Evolutionary conservation across 352 stramenopile species (phyloP).

Genomic region (Phytophthora quininea): DNA sequence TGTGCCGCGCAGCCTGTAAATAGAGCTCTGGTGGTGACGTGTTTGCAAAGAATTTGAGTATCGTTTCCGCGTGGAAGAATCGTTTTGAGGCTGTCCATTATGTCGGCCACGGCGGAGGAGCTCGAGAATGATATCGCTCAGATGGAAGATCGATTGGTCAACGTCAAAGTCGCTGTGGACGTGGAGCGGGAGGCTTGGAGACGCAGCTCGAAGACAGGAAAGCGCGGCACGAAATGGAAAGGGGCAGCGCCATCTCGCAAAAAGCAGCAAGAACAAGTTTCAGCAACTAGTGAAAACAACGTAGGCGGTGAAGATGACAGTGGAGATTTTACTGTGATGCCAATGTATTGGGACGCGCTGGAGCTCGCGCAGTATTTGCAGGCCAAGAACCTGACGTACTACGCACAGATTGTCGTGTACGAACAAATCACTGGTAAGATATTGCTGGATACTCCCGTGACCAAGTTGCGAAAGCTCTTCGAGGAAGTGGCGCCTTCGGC

Average conservation of each 20-base stretch:
- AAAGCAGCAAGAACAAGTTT: slow-evolving; percentile 11
- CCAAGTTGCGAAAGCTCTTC: slow-evolving; percentile 55
- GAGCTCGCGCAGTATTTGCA: slow-evolving; percentile 70
- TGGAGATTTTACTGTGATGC: slow-evolving; percentile 36
- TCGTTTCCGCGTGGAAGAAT: not conserved
- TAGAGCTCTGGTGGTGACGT: slow-evolving; percentile 21
- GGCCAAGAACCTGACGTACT: slow-evolving; percentile 47
- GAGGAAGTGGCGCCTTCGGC: slow-evolving; percentile 24
- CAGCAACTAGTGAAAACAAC: slow-evolving; percentile 15
- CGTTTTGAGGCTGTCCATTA: slow-evolving; percentile 5
- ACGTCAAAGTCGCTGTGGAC: slow-evolving; percentile 58
- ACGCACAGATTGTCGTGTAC: slow-evolving; percentile 55
- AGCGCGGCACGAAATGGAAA: slow-evolving; percentile 69
- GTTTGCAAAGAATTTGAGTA: not conserved
- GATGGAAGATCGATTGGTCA: slow-evolving; percentile 66
- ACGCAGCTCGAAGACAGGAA: slow-evolving; percentile 51
- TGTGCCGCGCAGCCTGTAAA: slow-evolving; percentile 27
- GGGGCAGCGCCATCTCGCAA: slow-evolving; percentile 31
- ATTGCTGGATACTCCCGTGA: slow-evolving; percentile 51
- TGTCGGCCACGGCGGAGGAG: slow-evolving; percentile 46
- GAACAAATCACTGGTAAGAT: slow-evolving; percentile 71
- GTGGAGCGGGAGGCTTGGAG: slow-evolving; percentile 62
- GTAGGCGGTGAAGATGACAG: slow-evolving; percentile 9
- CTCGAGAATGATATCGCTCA: slow-evolving; percentile 64
- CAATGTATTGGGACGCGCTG: slow-evolving; percentile 60